Evolutionary conservation across 495 filamentous ascomycete genomes (phyloP).

Genomic region (Aspergillus ostianus): DNA sequence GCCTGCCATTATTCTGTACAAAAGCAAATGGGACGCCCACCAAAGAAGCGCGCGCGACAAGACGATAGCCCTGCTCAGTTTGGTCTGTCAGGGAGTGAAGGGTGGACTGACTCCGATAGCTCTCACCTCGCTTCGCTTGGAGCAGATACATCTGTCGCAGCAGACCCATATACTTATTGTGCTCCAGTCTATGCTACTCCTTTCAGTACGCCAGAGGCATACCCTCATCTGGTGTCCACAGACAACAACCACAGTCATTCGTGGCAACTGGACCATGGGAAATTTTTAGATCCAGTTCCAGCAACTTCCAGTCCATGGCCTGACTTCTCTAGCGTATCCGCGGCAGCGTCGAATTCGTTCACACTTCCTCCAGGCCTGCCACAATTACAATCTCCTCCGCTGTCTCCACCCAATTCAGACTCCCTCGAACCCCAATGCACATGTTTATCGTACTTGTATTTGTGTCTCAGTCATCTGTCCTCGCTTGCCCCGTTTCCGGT

Average conservation of each 20-base stretch:
- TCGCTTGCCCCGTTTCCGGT: constrained; percentile 43
- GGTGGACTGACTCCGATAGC: constrained; percentile 28
- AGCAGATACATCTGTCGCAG: constrained; percentile 8
- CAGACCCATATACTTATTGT: constrained; percentile 26
- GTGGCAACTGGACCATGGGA: constrained; percentile 28
- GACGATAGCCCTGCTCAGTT: constrained; percentile 28
- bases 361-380: constrained; percentile 25
- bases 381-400: constrained; percentile 24
- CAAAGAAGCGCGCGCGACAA: constrained; percentile 41
- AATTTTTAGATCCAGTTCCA: constrained; percentile 27
- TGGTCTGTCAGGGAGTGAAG: constrained; percentile 13
- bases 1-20: constrained; percentile 46
- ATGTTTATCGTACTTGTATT: constrained; percentile 46
- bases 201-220: constrained; percentile 16
- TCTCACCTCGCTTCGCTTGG: constrained; percentile 18
- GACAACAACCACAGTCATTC: constrained; percentile 30
- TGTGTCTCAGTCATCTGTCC: constrained; percentile 45
- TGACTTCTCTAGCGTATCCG: constrained; percentile 42
- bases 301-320: constrained; percentile 42
- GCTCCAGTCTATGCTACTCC: constrained; percentile 28
- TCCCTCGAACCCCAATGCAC: constrained; percentile 36
- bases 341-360: constrained; percentile 35
- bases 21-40: constrained; percentile 49
- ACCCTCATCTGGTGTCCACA: constrained; percentile 21
- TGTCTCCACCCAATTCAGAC: constrained; percentile 26